Conservation (phyloP, 1,139 yeast species). For the Blastobotrys malaysiensis region DNA sequence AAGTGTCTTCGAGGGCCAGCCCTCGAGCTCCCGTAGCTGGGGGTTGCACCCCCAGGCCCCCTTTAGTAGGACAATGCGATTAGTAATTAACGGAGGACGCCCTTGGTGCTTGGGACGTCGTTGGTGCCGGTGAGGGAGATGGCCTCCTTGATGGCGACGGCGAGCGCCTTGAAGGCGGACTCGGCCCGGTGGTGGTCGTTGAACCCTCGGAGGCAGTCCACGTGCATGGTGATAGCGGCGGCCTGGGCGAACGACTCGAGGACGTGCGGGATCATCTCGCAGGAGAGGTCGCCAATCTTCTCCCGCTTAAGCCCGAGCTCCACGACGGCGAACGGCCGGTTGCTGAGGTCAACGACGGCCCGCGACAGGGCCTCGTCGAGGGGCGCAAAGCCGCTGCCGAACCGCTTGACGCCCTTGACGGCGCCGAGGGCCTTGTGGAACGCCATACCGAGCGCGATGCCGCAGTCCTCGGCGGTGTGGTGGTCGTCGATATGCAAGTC, state of each 20-base stretch:
- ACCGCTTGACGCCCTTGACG: conserved; percentile 84
- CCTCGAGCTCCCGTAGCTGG: too few relatives aligned
- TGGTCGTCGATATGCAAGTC: conserved; percentile 96
- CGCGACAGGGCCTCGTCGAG: conserved; percentile 91
- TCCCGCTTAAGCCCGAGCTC: conserved; percentile 89
- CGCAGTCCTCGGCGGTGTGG: conserved; percentile 94
- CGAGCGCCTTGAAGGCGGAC: conserved; percentile 92
- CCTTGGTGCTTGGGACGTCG: conserved; percentile 95
- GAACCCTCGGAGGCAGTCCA: conserved; percentile 86
- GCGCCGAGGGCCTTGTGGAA: conserved; percentile 87
- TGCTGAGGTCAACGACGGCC: conserved; percentile 90
- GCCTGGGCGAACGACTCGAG: conserved; percentile 90
- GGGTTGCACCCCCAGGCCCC: too few relatives aligned
- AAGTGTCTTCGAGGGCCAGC: too few relatives aligned
- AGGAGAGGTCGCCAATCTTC: conserved; percentile 83
- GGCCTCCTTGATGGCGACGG: conserved; percentile 86
- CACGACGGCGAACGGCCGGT: conserved; percentile 85
- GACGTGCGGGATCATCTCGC: conserved; percentile 97
- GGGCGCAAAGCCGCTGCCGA: conserved; percentile 94
- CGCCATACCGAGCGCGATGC: conserved; percentile 83
- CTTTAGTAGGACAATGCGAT: too few relatives aligned
- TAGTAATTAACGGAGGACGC: conserved; percentile 65
- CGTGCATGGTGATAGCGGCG: conserved; percentile 86
- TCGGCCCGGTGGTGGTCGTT: conserved; percentile 97
- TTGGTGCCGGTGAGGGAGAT: conserved; percentile 74